Evolutionary conservation across 73 alveolate species (phyloP).

Genomic region (Urostyla sp.): DNA sequence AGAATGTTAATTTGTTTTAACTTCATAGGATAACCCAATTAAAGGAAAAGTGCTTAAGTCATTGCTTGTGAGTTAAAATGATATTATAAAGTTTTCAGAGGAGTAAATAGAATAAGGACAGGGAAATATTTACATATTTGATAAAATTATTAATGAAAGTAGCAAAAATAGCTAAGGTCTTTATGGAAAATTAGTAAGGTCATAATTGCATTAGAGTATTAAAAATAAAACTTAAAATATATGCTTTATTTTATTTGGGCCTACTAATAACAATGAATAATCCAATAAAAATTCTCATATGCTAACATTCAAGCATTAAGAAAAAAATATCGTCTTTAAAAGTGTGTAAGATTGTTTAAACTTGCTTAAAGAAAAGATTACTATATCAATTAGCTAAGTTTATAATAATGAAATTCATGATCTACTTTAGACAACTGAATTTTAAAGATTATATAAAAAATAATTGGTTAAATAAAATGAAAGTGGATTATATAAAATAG

Average conservation of each 20-base stretch:
- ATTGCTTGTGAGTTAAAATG: constrained; percentile 29
- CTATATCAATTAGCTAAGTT: background rate
- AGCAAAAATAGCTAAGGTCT: background rate
- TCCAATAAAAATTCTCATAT: background rate
- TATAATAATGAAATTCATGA: constrained; percentile 13
- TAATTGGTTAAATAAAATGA: background rate
- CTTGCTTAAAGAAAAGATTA: background rate
- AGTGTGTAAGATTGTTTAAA: constrained; percentile 4
- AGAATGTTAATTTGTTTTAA: too few species aligned
- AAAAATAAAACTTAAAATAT: background rate
- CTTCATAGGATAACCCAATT: constrained; percentile 28
- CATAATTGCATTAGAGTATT: constrained; percentile 3
- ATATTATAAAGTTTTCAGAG: background rate
- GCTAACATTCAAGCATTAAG: background rate
- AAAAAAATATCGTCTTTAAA: constrained; percentile 32
- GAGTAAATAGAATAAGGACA: background rate
- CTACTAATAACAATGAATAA: constrained; percentile 13
- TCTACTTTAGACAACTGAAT: background rate
- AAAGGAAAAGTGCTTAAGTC: constrained; percentile 24
- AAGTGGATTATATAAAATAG: background rate
- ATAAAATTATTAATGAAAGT: constrained; percentile 10
- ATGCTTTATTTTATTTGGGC: constrained; percentile 26
- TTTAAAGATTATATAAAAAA: background rate
- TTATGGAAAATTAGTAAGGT: constrained; percentile 2
- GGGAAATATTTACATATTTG: constrained; percentile 22